Base-by-base conservation (phyloP, 768 basidiomycete genomes). In the Boletus eberwhitei region DNA sequence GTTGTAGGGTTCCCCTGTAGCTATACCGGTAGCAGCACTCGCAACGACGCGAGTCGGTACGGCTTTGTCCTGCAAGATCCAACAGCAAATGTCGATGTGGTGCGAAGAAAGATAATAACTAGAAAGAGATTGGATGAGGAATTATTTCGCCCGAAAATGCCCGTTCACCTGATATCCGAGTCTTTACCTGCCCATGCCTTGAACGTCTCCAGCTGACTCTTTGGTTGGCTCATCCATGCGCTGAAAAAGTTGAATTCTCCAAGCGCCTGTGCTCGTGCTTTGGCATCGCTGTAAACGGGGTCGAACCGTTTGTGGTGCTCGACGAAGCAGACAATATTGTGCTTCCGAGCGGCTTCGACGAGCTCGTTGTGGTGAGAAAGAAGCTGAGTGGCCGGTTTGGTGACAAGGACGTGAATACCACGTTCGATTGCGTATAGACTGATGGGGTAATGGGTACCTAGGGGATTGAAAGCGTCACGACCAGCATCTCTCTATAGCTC, bases 211-310 rank as follows among this genome's bases (percentile, higher is more conserved):
- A 97, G 80, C 72, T 97, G 94, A 64, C 83, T 86, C 74, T 97
- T 97, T 40, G 94, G 94, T 71, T 96, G 94, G 65, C 90, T 93
- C 94, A 97, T 97, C 92, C 94, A 96, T 36, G 93, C 90, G 61
- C 77, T 90, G 83, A 93, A 96, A 73, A 93, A 96, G 74, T 94
- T 96, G 75, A 94, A 93, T 71, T 95, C 91, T 34, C 93, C 92
- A 24, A 95, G 78, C 8, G 80, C 73, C 26, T 78, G 80, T 29
- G 88, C 88, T 49, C 87, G 85, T 5, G 84, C 86, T 64, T 84
- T 87, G 37, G 93, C 94, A 67, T 97, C 93, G 64, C 88, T 88
- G 76, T 97, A 96, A 13, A 87, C 92, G 6, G 94, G 94, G 72
- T 96, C 93, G 64, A 86, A 91, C 45, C 90, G 83, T 69, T 93